Percentiles rank a stretch among this genome's conserved stretches.
phyloP scores from a whole-genome alignment of 106 monocot species.

The Triglochin maritima region DNA sequence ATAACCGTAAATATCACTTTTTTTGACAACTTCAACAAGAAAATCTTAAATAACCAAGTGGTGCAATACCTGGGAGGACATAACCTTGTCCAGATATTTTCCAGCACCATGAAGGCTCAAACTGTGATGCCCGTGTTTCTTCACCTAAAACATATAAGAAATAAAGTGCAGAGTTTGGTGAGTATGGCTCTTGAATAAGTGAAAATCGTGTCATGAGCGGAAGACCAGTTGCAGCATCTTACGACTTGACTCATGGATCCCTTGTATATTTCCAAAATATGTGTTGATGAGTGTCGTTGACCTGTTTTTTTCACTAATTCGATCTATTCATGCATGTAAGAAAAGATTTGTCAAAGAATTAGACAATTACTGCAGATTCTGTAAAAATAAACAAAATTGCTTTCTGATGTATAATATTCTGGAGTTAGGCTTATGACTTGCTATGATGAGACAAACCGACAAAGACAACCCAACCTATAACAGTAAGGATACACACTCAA shows the following conservation, averaged over 20 bases:
- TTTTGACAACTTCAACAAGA: slow-evolving; percentile 75
- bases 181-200: too few relatives aligned
- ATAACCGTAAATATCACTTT: slow-evolving; percentile 84
- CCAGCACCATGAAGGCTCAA: slow-evolving; percentile 90
- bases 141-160: slow-evolving; percentile 35
- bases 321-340: slow-evolving; percentile 27
- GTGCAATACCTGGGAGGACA: slow-evolving; percentile 68
- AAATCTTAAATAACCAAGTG: slow-evolving; percentile 78
- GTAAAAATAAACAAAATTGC: not conserved
- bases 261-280: slow-evolving; percentile 80
- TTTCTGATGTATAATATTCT: not conserved
- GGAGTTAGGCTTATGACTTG: too few relatives aligned
- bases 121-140: slow-evolving; percentile 61
- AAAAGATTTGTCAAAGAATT: not conserved
- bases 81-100: slow-evolving; percentile 62
- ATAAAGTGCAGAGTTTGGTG: too few relatives aligned
- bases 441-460: too few relatives aligned
- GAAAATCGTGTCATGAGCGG: too few relatives aligned
- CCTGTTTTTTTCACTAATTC: slow-evolving; percentile 62
- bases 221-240: slow-evolving; percentile 8
- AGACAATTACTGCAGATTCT: not conserved
- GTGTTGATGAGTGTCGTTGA: slow-evolving; percentile 55
- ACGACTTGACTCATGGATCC: slow-evolving; percentile 87
- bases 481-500: too few relatives aligned
- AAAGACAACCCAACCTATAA: too few relatives aligned